Percentiles rank a stretch among this genome's conserved stretches.
Conservation (phyloP, 306 rosid species). For the Glycyrrhiza uralensis region DNA sequence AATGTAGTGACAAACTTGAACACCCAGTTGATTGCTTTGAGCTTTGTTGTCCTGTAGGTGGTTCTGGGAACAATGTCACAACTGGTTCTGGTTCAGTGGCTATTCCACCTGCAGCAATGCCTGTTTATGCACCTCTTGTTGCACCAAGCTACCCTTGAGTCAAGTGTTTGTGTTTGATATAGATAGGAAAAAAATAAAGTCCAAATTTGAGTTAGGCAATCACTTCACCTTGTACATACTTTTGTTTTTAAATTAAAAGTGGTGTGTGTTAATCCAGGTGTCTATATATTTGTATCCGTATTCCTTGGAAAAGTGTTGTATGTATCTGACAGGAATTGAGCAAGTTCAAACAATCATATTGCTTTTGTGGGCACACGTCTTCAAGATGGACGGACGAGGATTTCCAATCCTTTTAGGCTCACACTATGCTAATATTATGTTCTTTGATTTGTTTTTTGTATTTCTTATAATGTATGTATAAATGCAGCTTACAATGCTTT, state of each 20-base stretch:
- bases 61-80: slow-evolving; percentile 19
- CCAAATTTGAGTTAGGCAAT: slow-evolving; percentile 26
- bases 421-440: too few species aligned
- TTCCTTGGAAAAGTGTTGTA: slow-evolving; percentile 17
- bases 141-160: slow-evolving; percentile 57
- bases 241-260: not conserved
- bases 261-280: slow-evolving; percentile 7
- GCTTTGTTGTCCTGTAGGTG: slow-evolving; percentile 29
- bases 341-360: not conserved
- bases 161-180: not conserved
- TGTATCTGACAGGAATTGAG: not conserved
- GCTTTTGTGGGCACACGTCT: not conserved
- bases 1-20: slow-evolving; percentile 46
- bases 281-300: slow-evolving; percentile 15
- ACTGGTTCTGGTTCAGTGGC: slow-evolving; percentile 32
- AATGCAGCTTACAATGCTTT: too few species aligned
- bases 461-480: too few species aligned
- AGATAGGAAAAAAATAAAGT: slow-evolving; percentile 38
- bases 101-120: slow-evolving; percentile 41
- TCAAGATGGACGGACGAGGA: too few species aligned
- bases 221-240: slow-evolving; percentile 23
- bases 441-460: too few species aligned
- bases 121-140: slow-evolving; percentile 48
- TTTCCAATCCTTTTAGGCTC: too few species aligned
- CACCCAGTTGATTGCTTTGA: slow-evolving; percentile 43